phyloP scores from a whole-genome alignment of 2,329 filamentous ascomycete genomes.

The Alternaria postmessia region DNA sequence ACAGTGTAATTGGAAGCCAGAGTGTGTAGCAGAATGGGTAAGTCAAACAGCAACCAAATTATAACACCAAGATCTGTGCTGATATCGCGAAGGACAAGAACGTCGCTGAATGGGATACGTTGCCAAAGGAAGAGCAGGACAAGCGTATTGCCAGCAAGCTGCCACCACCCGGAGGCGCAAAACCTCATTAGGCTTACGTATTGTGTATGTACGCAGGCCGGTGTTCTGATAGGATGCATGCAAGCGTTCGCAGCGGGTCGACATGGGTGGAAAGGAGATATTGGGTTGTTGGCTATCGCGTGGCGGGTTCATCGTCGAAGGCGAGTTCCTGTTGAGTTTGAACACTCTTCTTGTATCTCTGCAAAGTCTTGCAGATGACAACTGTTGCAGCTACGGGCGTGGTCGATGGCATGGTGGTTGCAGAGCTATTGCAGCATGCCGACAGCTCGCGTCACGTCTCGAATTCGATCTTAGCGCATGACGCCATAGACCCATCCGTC shows the following conservation, averaged over 20 bases:
- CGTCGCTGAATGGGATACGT: slow-evolving; percentile 65
- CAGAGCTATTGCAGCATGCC: background rate
- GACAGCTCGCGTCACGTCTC: background rate
- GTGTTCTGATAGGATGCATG: background rate
- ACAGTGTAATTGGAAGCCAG: slow-evolving; percentile 72
- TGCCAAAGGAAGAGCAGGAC: slow-evolving; percentile 68
- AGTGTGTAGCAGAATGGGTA: slow-evolving; percentile 70
- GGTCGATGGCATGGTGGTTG: background rate
- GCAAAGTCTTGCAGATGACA: background rate
- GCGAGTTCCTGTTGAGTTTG: background rate
- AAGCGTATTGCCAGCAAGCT: slow-evolving; percentile 54
- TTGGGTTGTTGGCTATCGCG: background rate
- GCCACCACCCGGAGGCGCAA: slow-evolving; percentile 13
- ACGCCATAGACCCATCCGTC: background rate
- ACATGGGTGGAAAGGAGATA: background rate
- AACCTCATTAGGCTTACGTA: background rate
- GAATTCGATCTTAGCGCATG: background rate
- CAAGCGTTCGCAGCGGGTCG: background rate
- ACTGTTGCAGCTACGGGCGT: background rate
- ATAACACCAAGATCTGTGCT: background rate
- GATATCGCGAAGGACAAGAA: slow-evolving; percentile 60
- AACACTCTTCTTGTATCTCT: background rate
- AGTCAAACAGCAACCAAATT: slow-evolving; percentile 6
- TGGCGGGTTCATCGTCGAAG: background rate
- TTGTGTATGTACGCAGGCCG: background rate